Percentiles rank a stretch among this genome's conserved stretches.
Conservation (phyloP, 768 basidiomycete genomes). For the Cyclocybe cylindracea region DNA sequence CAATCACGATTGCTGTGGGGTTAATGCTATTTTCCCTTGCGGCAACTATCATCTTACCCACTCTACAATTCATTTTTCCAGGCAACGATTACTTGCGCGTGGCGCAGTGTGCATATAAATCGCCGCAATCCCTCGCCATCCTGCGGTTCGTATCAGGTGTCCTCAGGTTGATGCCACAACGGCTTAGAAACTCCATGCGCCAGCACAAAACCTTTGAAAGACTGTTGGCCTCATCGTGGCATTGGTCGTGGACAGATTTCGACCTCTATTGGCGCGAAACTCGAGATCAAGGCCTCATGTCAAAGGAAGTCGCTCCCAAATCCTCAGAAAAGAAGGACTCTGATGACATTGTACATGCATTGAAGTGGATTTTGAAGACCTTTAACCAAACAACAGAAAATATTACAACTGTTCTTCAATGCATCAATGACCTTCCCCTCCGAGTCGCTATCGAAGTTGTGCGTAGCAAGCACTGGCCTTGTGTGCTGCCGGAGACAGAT, state of each 20-base stretch:
- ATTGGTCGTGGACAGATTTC: constrained; percentile 8
- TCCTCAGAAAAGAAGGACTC: background rate
- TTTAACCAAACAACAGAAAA: constrained; percentile 4
- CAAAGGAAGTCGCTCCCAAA: too few species aligned
- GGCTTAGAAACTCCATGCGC: background rate
- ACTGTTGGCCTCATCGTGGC: constrained; percentile 1
- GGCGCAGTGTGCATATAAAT: constrained; percentile 11
- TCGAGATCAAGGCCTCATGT: background rate
- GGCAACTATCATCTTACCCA: constrained; percentile 1
- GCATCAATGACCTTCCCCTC: constrained; percentile 5
- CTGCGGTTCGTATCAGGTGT: constrained; percentile 4
- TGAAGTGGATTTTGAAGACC: constrained; percentile 5
- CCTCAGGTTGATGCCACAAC: background rate
- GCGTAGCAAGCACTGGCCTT: constrained; percentile 3
- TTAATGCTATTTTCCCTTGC: constrained; percentile 1
- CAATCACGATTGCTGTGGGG: constrained; percentile 2
- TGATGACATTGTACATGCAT: constrained; percentile 1
- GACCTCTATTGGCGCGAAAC: constrained; percentile 7
- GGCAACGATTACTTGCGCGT: background rate
- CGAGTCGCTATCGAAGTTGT: background rate
- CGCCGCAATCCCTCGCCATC: constrained; percentile 9
- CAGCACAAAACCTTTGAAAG: background rate
- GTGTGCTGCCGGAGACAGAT: background rate
- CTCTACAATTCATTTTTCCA: constrained; percentile 4
- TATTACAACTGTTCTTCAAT: constrained; percentile 1